Percentiles rank a stretch among this genome's conserved stretches.
These are phyloP conservation scores for Crithidia sp. DNA, from an alignment of 208 protist species.

Conservation along the genomic window DNA sequence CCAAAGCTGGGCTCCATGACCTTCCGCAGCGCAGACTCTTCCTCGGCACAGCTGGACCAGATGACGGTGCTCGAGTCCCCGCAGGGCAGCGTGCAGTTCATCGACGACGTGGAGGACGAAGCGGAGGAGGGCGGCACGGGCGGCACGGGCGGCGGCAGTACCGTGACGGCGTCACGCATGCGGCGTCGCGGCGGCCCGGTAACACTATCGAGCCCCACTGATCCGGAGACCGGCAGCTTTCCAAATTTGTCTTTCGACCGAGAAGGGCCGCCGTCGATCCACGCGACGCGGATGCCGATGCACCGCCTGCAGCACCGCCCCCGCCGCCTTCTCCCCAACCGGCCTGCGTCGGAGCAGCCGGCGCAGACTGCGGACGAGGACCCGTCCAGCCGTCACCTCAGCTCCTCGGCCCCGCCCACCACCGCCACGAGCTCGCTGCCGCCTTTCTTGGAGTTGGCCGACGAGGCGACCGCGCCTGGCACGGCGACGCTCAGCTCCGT, in stretches of 20 bases:
- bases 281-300: slow-evolving; percentile 1
- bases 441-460: slow-evolving; percentile 1
- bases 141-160: neutral
- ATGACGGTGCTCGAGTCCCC: slow-evolving; percentile 29
- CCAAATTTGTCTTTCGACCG: slow-evolving; percentile 8
- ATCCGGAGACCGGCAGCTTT: neutral
- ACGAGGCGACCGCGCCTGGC: neutral
- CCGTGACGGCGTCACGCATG: neutral
- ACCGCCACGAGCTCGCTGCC: neutral
- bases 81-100: slow-evolving; percentile 4
- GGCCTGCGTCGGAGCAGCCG: neutral
- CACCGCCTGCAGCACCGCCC: neutral
- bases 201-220: neutral
- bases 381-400: neutral
- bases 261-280: slow-evolving; percentile 12
- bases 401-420: neutral
- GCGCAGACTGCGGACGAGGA: neutral
- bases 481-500: neutral
- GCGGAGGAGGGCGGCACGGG: neutral
- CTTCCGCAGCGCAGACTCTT: slow-evolving; percentile 17
- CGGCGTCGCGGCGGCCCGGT: neutral
- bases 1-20: slow-evolving; percentile 12
- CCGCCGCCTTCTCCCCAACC: no score
- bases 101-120: slow-evolving; percentile 10
- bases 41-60: slow-evolving; percentile 16